Conservation (phyloP, 2,329 filamentous ascomycete genomes). For the Tolypocladium amazonense region DNA sequence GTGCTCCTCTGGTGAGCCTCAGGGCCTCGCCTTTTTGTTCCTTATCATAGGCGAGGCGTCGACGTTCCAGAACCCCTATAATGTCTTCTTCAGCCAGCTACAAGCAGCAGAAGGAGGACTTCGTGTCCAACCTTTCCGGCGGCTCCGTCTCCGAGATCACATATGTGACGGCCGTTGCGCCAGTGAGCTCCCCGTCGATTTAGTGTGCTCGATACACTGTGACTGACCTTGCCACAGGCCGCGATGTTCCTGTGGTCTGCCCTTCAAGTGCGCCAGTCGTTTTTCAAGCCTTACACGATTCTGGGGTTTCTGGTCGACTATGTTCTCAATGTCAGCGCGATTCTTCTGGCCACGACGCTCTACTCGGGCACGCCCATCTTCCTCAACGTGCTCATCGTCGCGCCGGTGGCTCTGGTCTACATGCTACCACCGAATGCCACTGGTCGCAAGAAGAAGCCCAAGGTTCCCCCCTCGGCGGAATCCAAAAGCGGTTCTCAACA, state of each 20-base stretch:
- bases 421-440: constrained; percentile 30
- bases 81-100: constrained; percentile 48
- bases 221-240: constrained; percentile 39
- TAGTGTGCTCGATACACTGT: background rate
- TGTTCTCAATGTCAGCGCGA: constrained; percentile 71
- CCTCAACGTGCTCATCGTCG: constrained; percentile 62
- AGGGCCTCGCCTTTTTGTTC: no score
- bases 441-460: constrained; percentile 33
- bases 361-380: constrained; percentile 68
- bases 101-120: constrained; percentile 88
- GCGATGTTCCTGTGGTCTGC: constrained; percentile 81
- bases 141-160: constrained; percentile 80
- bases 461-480: constrained; percentile 31
- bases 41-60: background rate
- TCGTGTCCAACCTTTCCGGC: constrained; percentile 84
- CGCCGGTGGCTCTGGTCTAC: constrained; percentile 57
- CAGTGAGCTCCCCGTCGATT: constrained; percentile 42
- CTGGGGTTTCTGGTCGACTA: constrained; percentile 70
- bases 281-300: constrained; percentile 67
- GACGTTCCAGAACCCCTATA: constrained; percentile 2
- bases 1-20: background rate
- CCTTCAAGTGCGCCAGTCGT: constrained; percentile 70
- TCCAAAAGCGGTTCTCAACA: constrained; percentile 18
- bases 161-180: constrained; percentile 71
- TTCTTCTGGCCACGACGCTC: constrained; percentile 76